Evolutionary conservation across 768 basidiomycete species (phyloP), one percentile per base, ranked within the genome.

Genomic region (Heimioporus sp.): DNA sequence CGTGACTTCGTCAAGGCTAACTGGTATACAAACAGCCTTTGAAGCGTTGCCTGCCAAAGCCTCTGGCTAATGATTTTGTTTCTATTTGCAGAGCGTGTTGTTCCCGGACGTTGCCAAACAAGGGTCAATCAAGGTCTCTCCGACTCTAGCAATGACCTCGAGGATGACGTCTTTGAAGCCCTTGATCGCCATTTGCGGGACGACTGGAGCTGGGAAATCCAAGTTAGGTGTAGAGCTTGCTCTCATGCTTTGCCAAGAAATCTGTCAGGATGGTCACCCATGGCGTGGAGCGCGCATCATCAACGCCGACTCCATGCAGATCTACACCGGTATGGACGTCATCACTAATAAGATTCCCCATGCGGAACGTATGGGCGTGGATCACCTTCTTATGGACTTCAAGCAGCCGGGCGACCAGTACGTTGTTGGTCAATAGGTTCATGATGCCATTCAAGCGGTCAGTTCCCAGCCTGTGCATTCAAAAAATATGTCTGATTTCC

Each of bases 271-370:
- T 37, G 7, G 17, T 28, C 67, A 71, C 60, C 72, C 69, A 42
- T 87, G 83, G 79, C 71, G 68, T 13, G 81, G 83, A 12, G 86
- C 84, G 9, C 82, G 84, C 63, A 79, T 98, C 58, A 86, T 99
- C 65, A 98, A 98, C 65, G 92, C 95, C 10, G 97, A 99, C 70
- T 84, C 96, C 12, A 98, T 99, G 96, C 97, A 99, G 69, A 86
- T 93, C 12, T 98, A 98, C 68, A 75, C 76, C 16, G 96, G 96
- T 0, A 80, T 98, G 68, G 89, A 97, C 69, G 75, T 95, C 46
- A 86, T 98, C 62, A 98, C 96, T 24, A 98, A 98, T 72, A 98
- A 99, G 72, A 80, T 94, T 15, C 81, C 94, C 1, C 62, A 75
- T 12, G 72, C 77, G 28, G 94, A 99, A 70, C 84, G 77, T 64